Evolutionary conservation across 2,329 filamentous ascomycete species (phyloP), one percentile per base, ranked within the genome.

Genomic region (Exophiala alcalophila): DNA sequence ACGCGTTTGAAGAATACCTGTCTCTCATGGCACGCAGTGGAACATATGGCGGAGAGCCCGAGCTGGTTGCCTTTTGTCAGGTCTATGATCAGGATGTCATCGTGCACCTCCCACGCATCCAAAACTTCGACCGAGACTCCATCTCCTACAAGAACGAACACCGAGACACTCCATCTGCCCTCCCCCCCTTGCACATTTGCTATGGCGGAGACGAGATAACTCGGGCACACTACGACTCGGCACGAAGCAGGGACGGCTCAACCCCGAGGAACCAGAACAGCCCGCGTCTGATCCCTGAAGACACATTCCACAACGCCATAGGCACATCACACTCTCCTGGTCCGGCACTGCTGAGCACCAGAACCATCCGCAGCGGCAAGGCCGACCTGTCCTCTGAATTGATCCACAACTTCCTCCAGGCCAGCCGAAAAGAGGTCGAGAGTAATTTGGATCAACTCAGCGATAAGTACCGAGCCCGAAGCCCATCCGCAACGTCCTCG

Each of bases 41-140:
- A 37, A 76, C 76, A 26, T 85, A 76, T 64, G 82, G 79, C 18
- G 81, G 82, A 58, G 80, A 84, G 45, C 73, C 82, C 65, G 80
- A 84, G 63, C 74, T 86, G 30, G 72, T 73, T 21, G 82, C 82
- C 4, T 85, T 85, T 61, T 75, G 77, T 19, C 72, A 76, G 42
- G 76, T 74, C 15, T 83, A 74, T 59, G 69, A 74, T 36, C 73
- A 74, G 38, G 75, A 84, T 59, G 77, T 86, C 40, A 74, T 48
- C 18, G 51, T 58, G 9, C 54, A 57, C 42, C 50, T 54, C 8
- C 56, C 56, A 37, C 44, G 44, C 15, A 50, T 50, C 31, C 40
- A 49, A 29, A 44, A 50, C 31, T 56, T 50, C 19, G 39, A 50
- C 26, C 39, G 39, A 44, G 45, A 50, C 26, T 49, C 44, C 3